Base-by-base conservation (phyloP, 345 rosid genomes). In the Eutrema yunnanense region DNA sequence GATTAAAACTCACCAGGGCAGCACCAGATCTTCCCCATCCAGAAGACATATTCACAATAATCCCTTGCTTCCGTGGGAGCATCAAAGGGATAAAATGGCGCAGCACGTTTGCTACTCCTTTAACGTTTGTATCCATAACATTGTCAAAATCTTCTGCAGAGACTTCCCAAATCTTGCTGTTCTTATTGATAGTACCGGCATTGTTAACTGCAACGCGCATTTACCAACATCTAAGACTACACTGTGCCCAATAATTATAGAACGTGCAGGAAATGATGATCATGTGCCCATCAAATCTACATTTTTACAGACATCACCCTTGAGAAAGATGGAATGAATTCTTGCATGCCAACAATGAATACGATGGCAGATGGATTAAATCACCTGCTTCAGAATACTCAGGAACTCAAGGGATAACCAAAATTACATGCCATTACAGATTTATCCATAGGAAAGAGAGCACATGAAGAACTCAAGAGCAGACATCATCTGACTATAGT, bases 1-100 rank as follows among this genome's bases (percentile, higher is more conserved):
- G 57, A 40, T 13, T 60, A 41, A 33, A 67, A 64, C 65, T 82
- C 81, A 94, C 97, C 96, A 89, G 85, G 6, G 97, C 98, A 72
- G 98, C 96, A 48, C 93, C 97, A 12, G 97, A 92, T 81, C 97
- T 76, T 74, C 98, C 98, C 97, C 97, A 94, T 40, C 98, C 98
- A 62, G 98, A 91, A 72, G 98, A 94, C 83, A 87, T 78, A 68
- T 94, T 94, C 38, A 94, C 92, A 61, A 94, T 83, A 58, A 94
- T 82, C 72, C 97, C 98, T 69, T 74, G 96, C 83, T 84, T 86
- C 49, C 66, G 86, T 14, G 92, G 88, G 58, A 94, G 66, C 97
- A 94, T 89, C 66, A 85, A 72, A 58, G 97, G 98, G 56, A 94
- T 86, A 74, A 94, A 94, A 74, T 91, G 96, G 13, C 98, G 96